Percentiles rank a stretch among this genome's conserved stretches.
Conservation (phyloP, 805 yeast species). For the Saccharomycopsis oosterbeekiorum region DNA sequence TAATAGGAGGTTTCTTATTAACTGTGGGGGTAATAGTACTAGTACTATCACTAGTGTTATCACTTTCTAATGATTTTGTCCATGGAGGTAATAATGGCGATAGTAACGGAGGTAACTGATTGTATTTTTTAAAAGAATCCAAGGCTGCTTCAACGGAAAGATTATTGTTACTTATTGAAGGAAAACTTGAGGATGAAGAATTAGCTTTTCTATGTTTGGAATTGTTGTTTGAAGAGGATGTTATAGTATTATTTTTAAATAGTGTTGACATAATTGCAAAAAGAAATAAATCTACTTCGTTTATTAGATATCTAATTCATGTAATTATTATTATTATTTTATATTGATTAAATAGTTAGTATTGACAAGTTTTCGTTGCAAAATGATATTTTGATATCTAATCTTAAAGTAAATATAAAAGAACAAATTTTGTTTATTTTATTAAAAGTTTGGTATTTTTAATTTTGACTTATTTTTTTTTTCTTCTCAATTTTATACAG, state of each 20-base stretch:
- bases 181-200: not conserved
- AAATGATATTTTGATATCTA: too few relatives aligned
- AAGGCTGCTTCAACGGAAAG: constrained; percentile 2
- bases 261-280: not conserved
- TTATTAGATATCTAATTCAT: too few relatives aligned
- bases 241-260: not conserved
- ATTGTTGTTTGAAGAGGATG: not conserved
- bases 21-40: not conserved
- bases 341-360: too few relatives aligned
- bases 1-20: not conserved
- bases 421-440: too few relatives aligned
- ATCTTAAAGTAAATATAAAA: too few relatives aligned
- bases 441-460: too few relatives aligned
- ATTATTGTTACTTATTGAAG: not conserved
- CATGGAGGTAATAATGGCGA: constrained; percentile 18
- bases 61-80: constrained; percentile 1
- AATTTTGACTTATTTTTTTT: not conserved
- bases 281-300: not conserved
- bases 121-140: constrained; percentile 10
- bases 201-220: not conserved
- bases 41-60: too few relatives aligned
- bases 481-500: not conserved
- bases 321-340: too few relatives aligned
- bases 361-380: too few relatives aligned
- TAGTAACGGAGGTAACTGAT: constrained; percentile 15